These are phyloP conservation scores for Hansenula sp. DNA, from an alignment of 1,139 yeast species.

Conservation along the genomic window DNA sequence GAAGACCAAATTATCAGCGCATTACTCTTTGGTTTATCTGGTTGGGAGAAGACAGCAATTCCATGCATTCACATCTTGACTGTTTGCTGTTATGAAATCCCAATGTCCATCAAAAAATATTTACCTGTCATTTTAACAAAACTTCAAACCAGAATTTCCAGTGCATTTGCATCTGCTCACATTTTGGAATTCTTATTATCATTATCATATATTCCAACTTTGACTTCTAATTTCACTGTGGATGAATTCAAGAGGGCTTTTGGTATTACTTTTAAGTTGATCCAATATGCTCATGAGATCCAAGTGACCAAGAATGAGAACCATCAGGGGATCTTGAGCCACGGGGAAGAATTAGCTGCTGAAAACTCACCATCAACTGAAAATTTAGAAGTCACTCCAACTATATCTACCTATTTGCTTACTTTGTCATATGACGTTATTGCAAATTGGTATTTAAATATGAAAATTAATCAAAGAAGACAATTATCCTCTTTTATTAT, in stretches of 20 bases:
- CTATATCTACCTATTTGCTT: conserved; percentile 55
- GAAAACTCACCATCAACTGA: conserved; percentile 48
- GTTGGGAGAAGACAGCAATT: conserved; percentile 77
- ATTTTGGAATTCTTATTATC: conserved; percentile 72
- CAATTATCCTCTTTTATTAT: conserved; percentile 60
- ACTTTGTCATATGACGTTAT: conserved; percentile 67
- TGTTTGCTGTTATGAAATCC: conserved; percentile 78
- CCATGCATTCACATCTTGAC: conserved; percentile 76
- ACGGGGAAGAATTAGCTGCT: conserved; percentile 41
- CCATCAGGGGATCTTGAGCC: conserved; percentile 25
- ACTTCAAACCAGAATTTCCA: conserved; percentile 71
- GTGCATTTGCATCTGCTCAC: conserved; percentile 66
- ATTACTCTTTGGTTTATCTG: conserved; percentile 58
- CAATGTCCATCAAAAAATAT: conserved; percentile 66
- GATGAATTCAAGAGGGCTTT: conserved; percentile 80
- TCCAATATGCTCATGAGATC: conserved; percentile 64
- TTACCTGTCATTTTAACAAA: conserved; percentile 62
- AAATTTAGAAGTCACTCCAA: conserved; percentile 38
- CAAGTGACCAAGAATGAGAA: conserved; percentile 23
- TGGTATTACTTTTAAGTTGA: conserved; percentile 78
- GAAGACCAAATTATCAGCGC: conserved; percentile 69
- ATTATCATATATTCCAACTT: conserved; percentile 59
- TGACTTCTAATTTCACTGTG: conserved; percentile 68
- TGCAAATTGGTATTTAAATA: conserved; percentile 69
- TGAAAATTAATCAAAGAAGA: conserved; percentile 55